Evolutionary conservation across 75 land plant genomes (phyloP), one percentile per base, ranked within the genome.

Genomic region (Picea glauca): DNA sequence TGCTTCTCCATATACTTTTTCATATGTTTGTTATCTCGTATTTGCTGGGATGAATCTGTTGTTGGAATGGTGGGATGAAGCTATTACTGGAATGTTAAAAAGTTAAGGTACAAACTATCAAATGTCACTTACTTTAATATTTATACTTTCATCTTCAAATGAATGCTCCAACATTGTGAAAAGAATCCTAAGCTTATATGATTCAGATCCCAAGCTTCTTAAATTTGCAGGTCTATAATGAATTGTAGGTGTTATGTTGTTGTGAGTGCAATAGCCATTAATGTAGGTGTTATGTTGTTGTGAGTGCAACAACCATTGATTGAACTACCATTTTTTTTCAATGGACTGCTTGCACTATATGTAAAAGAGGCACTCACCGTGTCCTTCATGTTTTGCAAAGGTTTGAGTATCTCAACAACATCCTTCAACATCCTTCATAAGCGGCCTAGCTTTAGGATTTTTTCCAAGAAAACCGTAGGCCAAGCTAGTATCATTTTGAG

Each of bases 401-500:
- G 79, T 62, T 50, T 81, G 32, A 85, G 58, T 17, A 65, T 67
- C 62, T 83, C 79, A 23, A 85, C 84, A 1, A 86, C 72, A 60
- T 78, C 58, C 66, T 26, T 26, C 26, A 26, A 26, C 26, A 26
- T 26, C 26, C 26, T 75, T 58, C 88, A 86, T 84, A 11, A 60
- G 13, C 3, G 88, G 88, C 64, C 88, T 62, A 3, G 57, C 20
- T 63, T 80, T 86, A 62, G 88, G 82, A 57, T 68, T 62, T 21
- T 74, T 26, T 26, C 26, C 72, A 31, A 86, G 82, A 74, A 86
- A 86, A 14, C 80, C 79, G 62, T 81, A 75, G 2, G 86, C 88
- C 67, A 86, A 54, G 5, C 15, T 17, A 8, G 86, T 82, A 9
- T 82, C 85, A 40, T 74, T 86, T 20, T 80, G 82, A 26, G 86